Evolutionary conservation across 257 asterid species (phyloP), one percentile per base, ranked within the genome.

Genomic region (Vinca minor): DNA sequence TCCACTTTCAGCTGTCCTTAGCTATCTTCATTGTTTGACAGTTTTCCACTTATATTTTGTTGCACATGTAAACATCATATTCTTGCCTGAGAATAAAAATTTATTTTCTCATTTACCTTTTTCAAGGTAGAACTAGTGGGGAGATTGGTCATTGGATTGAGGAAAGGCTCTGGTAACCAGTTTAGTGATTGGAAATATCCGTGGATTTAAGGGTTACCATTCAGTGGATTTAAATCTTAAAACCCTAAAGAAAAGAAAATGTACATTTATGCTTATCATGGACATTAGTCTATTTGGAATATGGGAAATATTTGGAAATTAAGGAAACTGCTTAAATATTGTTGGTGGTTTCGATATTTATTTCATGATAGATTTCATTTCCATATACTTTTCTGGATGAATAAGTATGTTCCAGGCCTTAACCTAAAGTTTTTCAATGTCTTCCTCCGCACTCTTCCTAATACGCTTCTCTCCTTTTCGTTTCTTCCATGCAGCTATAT

Each of bases 101-200:
- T 15, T 47, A 6, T 35, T 34, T 64, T 46, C 57, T 52, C 87
- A 87, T 91, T 87, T 65, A 83, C 83, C 34, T 87, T 87, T 74
- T 82, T 78, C 71, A 82, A 78, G 63, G 78, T 83, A 57, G 90
- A 87, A 55, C 91, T 94, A 4, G 85, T 76, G 41, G 83, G 85
- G 47, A 78, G 70, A 72, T 70, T 87, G 73, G 73, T 85, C 58
- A 83, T 87, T 64, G 95, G 91, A 70, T 71, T 87, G 65, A 77
- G 84, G 71, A 83, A 75, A 76, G 76, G 75, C 46, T 71, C 82
- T 28, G 57, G 63, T 67, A 53, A 34, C 54, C 62, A 28, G 55
- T 63, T 38, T n/a, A n/a, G n/a, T n/a, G n/a, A n/a, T n/a, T n/a
- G n/a, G n/a, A n/a, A n/a, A n/a, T n/a, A n/a, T n/a, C n/a, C n/a